These are phyloP conservation scores for Blepharisma japonicum DNA, from an alignment of 73 alveolate genomes.

Conservation along the genomic window DNA sequence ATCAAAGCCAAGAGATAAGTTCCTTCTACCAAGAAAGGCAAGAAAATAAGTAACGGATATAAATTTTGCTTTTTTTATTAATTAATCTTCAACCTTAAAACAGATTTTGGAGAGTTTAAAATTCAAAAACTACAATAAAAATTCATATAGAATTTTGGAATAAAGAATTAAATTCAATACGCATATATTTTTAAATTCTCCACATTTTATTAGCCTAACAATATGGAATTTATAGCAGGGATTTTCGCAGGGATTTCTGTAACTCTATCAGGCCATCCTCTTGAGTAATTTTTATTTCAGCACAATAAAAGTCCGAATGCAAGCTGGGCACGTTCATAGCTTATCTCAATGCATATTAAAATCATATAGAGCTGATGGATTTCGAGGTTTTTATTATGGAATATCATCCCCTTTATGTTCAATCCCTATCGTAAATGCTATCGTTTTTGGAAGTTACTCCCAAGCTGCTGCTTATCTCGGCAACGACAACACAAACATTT, in stretches of 20 bases:
- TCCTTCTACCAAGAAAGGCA: no score
- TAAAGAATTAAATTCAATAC: no score
- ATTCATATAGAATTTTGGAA: no score
- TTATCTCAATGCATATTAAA: neutral
- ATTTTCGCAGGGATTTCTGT: conserved; percentile 35
- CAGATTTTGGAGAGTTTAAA: no score
- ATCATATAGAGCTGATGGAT: conserved; percentile 32
- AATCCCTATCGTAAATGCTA: conserved; percentile 36
- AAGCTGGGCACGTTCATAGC: conserved; percentile 29
- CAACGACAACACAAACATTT: neutral
- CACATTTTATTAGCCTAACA: neutral
- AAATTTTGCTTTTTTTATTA: no score
- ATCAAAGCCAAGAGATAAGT: no score
- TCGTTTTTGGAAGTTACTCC: conserved; percentile 37
- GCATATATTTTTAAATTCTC: no score
- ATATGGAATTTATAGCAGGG: conserved; percentile 40
- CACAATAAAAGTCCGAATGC: conserved; percentile 46
- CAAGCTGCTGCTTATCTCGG: conserved; percentile 3
- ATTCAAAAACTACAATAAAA: no score
- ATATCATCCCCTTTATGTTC: conserved; percentile 42
- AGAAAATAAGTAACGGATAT: no score
- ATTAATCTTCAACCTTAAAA: no score
- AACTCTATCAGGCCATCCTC: conserved; percentile 44
- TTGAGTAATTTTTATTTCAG: conserved; percentile 41
- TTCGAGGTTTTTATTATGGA: conserved; percentile 43